Conservation (phyloP, 345 rosid genomes). For the Combretum micranthum region DNA sequence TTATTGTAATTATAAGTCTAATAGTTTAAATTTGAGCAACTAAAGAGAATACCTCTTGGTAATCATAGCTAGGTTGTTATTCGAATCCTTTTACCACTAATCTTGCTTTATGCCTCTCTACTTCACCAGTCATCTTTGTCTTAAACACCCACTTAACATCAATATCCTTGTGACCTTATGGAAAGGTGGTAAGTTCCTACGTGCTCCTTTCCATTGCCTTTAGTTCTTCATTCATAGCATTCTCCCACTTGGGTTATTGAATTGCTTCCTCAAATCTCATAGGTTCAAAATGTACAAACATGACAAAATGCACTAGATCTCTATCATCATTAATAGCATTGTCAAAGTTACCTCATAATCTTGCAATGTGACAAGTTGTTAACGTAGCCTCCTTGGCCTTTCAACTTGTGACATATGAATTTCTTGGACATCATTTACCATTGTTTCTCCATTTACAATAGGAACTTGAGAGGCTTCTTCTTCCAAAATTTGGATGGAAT, state of each 20-base stretch:
- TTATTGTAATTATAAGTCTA: not conserved
- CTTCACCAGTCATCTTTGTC: not conserved
- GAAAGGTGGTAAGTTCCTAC: not conserved
- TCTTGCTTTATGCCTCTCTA: not conserved
- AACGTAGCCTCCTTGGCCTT: too few species aligned
- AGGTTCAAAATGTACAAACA: not conserved
- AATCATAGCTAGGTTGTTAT: not conserved
- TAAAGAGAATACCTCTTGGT: conserved; percentile 5
- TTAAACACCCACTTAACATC: conserved; percentile 4
- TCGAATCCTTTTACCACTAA: conserved; percentile 2
- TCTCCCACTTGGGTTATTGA: not conserved
- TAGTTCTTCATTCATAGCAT: conserved; percentile 6
- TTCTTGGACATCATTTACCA: too few species aligned
- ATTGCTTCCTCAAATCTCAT: not conserved
- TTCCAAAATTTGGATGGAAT: not conserved
- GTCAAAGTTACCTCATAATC: not conserved
- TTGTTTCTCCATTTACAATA: too few species aligned
- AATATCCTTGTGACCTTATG: not conserved
- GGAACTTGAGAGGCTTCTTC: too few species aligned
- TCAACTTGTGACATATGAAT: too few species aligned
- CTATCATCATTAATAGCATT: not conserved
- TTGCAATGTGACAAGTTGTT: too few species aligned
- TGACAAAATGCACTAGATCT: not conserved
- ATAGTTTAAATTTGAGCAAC: conserved; percentile 3
- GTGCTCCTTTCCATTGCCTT: not conserved